phyloP scores from a whole-genome alignment of 139 green algal species.

The Chlorokybus atmophyticus region DNA sequence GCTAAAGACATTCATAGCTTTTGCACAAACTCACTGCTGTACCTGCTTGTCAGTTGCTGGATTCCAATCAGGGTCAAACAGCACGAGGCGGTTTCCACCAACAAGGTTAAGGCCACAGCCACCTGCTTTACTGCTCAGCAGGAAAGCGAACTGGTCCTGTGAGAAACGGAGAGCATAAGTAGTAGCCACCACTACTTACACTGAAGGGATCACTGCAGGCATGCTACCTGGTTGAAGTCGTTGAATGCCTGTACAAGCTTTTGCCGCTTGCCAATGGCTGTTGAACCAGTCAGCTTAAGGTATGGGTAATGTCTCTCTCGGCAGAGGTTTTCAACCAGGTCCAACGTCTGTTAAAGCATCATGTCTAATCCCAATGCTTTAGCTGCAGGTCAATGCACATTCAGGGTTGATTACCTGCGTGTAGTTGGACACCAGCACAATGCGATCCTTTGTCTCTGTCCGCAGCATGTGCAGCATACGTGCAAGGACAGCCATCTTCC shows the following conservation, averaged over 20 bases:
- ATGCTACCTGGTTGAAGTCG: conserved; percentile 25
- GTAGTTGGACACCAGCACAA: conserved; percentile 76
- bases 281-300: conserved; percentile 81
- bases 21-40: no score
- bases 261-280: conserved; percentile 78
- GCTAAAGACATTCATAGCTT: no score
- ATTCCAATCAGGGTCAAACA: conserved; percentile 96
- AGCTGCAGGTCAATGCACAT: no score
- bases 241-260: conserved; percentile 82
- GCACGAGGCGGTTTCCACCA: conserved; percentile 66
- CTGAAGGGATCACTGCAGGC: not conserved
- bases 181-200: conserved; percentile 35
- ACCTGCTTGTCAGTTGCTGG: conserved; percentile 70
- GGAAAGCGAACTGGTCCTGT: conserved; percentile 83
- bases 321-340: conserved; percentile 77
- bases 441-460: conserved; percentile 61
- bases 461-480: conserved; percentile 69
- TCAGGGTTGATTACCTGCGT: conserved; percentile 34
- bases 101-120: conserved; percentile 98
- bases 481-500: conserved; percentile 75
- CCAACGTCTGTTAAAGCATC: conserved; percentile 47
- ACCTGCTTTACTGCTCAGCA: conserved; percentile 83
- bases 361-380: not conserved
- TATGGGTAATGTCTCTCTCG: conserved; percentile 66
- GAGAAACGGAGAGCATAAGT: not conserved